phyloP scores from a whole-genome alignment of 768 basidiomycete species.

The Filobasidium wieringae region DNA sequence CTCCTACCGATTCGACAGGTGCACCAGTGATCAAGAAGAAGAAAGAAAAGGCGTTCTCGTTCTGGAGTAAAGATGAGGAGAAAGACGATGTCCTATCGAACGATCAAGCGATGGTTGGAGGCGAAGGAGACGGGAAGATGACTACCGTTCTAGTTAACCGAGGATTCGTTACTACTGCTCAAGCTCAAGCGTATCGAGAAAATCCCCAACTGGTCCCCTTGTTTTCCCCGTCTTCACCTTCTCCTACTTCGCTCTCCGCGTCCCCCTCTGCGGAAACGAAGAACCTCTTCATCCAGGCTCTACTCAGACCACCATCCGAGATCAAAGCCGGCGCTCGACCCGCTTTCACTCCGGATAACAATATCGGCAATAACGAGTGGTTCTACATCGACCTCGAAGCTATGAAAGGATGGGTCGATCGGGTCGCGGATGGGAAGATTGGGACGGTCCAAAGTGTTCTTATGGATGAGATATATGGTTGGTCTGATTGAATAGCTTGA shows the following conservation, averaged over 20 bases:
- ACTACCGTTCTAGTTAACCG: conserved; percentile 83
- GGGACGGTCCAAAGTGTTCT: conserved; percentile 79
- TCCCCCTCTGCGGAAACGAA: background rate
- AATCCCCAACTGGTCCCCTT: background rate
- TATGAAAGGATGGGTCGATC: conserved; percentile 68
- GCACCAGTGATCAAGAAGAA: background rate
- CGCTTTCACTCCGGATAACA: conserved; percentile 78
- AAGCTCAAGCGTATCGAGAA: conserved; percentile 31
- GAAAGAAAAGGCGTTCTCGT: background rate
- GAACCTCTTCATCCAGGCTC: conserved; percentile 6
- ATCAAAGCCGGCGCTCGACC: conserved; percentile 45
- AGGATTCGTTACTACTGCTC: conserved; percentile 58
- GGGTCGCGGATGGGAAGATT: conserved; percentile 65
- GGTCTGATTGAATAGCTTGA: background rate
- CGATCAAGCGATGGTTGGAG: conserved; percentile 39
- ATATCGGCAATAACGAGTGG: conserved; percentile 68
- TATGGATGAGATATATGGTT: conserved; percentile 83
- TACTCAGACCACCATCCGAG: conserved; percentile 23
- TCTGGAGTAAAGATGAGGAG: background rate
- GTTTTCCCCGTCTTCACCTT: background rate
- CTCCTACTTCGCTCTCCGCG: background rate
- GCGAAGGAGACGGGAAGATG: background rate
- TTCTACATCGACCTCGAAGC: conserved; percentile 77
- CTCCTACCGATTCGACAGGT: conserved; percentile 11
- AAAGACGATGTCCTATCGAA: conserved; percentile 22